Evolutionary conservation across 345 rosid genomes (phyloP).

Genomic region (Acer campestre): DNA sequence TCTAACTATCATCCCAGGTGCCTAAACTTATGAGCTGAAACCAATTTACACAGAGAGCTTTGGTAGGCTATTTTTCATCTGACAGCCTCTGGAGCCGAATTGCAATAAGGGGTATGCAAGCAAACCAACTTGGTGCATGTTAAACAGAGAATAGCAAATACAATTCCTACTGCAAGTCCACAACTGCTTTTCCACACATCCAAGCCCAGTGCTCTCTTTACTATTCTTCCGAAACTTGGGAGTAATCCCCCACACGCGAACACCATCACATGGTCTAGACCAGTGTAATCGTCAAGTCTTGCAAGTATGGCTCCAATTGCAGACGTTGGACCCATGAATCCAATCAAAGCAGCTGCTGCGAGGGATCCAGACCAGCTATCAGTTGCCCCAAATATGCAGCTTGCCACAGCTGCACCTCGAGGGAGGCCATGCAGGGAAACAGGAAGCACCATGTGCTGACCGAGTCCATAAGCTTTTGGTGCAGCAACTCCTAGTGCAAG

Average conservation of each 20-base stretch:
- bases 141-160: slow-evolving; percentile 73
- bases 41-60: not conserved
- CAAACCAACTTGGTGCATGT: slow-evolving; percentile 89
- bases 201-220: slow-evolving; percentile 64
- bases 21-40: not conserved
- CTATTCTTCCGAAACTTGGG: slow-evolving; percentile 66
- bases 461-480: slow-evolving; percentile 93
- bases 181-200: slow-evolving; percentile 56
- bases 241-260: slow-evolving; percentile 88
- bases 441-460: slow-evolving; percentile 95
- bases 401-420: slow-evolving; percentile 95
- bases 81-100: slow-evolving; percentile 98
- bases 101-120: slow-evolving; percentile 95
- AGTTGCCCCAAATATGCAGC: slow-evolving; percentile 92
- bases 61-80: slow-evolving; percentile 34
- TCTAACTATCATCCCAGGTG: slow-evolving; percentile 1
- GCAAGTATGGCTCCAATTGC: slow-evolving; percentile 92
- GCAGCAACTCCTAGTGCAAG: slow-evolving; percentile 99
- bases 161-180: slow-evolving; percentile 69
- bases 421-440: slow-evolving; percentile 96
- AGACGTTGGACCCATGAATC: slow-evolving; percentile 87
- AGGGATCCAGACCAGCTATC: slow-evolving; percentile 91
- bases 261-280: slow-evolving; percentile 93
- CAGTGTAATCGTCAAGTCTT: slow-evolving; percentile 89
- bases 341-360: slow-evolving; percentile 85